A percentile compares a stretch with the other conserved stretches of the same genome.
These are phyloP conservation scores for Hymenoscyphus fructigenus DNA, from an alignment of 2,329 filamentous ascomycete genomes.

Conservation along the genomic window DNA sequence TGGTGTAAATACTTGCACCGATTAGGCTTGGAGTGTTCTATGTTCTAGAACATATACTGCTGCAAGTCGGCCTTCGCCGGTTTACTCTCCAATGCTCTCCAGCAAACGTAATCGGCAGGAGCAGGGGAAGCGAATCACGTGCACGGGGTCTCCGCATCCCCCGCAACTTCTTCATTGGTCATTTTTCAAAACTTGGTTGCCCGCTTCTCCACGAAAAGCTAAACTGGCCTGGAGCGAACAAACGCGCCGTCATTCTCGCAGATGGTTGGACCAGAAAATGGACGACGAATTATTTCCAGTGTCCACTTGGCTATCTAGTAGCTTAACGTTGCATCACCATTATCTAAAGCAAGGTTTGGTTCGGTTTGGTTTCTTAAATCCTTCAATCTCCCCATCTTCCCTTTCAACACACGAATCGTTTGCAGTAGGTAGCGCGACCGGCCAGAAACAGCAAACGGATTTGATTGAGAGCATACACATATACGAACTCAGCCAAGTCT, in stretches of 20 bases:
- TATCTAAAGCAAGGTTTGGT: not conserved
- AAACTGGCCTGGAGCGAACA: not conserved
- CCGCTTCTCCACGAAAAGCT: constrained; percentile 1
- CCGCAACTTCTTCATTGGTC: not conserved
- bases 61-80: not conserved
- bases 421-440: not conserved
- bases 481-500: not conserved
- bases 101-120: not conserved
- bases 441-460: not conserved
- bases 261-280: not conserved
- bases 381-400: not conserved
- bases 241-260: not conserved
- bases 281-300: not conserved
- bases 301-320: not conserved
- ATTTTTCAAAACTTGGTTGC: not conserved
- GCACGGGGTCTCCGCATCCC: not conserved
- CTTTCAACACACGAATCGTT: not conserved
- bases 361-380: not conserved
- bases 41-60: not conserved
- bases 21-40: not conserved
- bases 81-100: not conserved
- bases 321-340: not conserved
- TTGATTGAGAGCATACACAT: not conserved
- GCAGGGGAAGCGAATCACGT: not conserved
- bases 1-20: no score